Evolutionary conservation across 257 asterid species (phyloP), one percentile per base, ranked within the genome.

Genomic region (Solanum lignicaule): DNA sequence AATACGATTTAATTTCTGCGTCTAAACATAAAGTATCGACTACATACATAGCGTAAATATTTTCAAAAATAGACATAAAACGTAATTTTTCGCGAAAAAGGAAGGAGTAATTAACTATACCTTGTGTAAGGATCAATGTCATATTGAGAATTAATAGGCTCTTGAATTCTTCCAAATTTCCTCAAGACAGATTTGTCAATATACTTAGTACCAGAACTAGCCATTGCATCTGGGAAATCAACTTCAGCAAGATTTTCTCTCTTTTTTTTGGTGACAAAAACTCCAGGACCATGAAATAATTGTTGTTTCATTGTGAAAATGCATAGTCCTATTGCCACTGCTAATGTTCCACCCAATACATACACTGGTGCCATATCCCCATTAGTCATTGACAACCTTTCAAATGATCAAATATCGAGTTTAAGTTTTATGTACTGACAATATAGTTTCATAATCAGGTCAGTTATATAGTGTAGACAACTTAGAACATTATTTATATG

Each of bases 201-300:
- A n/a, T 62, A 85, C 38, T 85, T 85, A 13, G 18, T 43, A 62
- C 81, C 87, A 25, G 87, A 85, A 3, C 20, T 75, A 29, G 76
- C 87, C 15, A 27, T 69, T 33, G 81, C 60, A 38, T 85, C 76
- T 16, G 87, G 87, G 21, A 62, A 66, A 85, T 85, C 87, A 33
- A 85, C 87, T 85, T 85, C 87, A 27, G 76, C 87, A 39, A 85
- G 60, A n/a, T 85, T 85, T 36, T 85, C 87, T 66, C 87, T 85
- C 65, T 85, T 85, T 33, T 65, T n/a, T 69, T 85, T 85, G 25
- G n/a, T 85, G 20, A 85, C 39, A 38, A 36, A 69, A 66, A 85
- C 81, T 9, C 78, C 74, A 35, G 87, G 87, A 25, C 78, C 74
- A 62, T 85, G 87, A 85, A 85, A 36, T 10, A 85, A 25, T 12